Evolutionary conservation across 2,329 filamentous ascomycete species (phyloP), one percentile per base, ranked within the genome.

Genomic region (Davidsoniella neocaledoniae): DNA sequence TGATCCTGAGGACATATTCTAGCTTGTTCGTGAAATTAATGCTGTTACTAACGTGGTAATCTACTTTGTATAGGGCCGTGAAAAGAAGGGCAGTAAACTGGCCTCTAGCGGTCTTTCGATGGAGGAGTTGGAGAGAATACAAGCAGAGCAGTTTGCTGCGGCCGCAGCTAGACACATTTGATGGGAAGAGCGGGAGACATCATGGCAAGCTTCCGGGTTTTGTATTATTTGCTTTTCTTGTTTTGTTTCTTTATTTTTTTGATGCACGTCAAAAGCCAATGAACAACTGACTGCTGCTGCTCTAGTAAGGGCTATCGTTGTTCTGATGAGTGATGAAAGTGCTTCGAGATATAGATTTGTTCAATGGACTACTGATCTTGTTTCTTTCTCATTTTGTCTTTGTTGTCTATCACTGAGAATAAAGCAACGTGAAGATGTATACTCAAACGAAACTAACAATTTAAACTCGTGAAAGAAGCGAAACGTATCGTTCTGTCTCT

Each of bases 31-130:
- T 23, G 21, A 23, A 23, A 23, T 23, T 23, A 23, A 23, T 23
- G 21, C 21, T 4, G 29, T 39, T 54, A 16, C 17, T 43, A 37
- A 46, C 43, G 14, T 23, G n/a, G 5, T 4, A 43, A 2, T 36
- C 76, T 84, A 54, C 82, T 77, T 36, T 79, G 14, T 1, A 54
- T 60, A 94, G 86, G 86, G 83, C 26, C 83, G 90, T 44, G 91
- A 98, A 68, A 94, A 94, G 73, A 94, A 95, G 66, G 83, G 88
- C 56, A 94, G 88, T 65, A 96, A 96, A 68, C 87, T 96, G 60
- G 90, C 94, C 59, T 83, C 91, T 62, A 94, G 87, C 62, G 90
- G 90, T 49, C 74, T 96, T 68, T 84, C 84, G 0, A 80, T 94
- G 62, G 91, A 95, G 58, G 84, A 98, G 64, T 73, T 98, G 45